Evolutionary conservation across 1,284 basidiomycete species (phyloP).

Genomic region (Puccinia coronata): DNA sequence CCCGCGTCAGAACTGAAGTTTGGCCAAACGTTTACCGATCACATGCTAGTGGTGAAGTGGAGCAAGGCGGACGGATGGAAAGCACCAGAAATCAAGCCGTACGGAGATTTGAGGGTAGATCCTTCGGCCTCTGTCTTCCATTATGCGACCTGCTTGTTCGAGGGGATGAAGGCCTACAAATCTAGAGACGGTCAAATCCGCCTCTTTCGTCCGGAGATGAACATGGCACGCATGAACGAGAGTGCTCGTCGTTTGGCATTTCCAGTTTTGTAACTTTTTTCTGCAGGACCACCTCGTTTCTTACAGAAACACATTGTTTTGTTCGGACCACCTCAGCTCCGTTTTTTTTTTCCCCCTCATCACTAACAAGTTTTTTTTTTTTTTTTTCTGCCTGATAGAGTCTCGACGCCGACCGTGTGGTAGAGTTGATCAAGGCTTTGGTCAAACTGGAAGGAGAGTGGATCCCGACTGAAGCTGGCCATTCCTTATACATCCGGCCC

Average conservation of each 20-base stretch:
- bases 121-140: constrained; percentile 88
- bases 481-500: constrained; percentile 85
- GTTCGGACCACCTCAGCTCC: constrained; percentile 62
- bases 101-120: constrained; percentile 73
- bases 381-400: constrained; percentile 56
- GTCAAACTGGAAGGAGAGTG: constrained; percentile 83
- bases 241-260: constrained; percentile 71
- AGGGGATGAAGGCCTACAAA: constrained; percentile 94
- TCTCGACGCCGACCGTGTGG: constrained; percentile 77
- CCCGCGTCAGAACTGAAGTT: constrained; percentile 62
- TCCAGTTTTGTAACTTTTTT: constrained; percentile 65
- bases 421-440: constrained; percentile 85
- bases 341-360: constrained; percentile 60
- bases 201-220: constrained; percentile 94
- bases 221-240: constrained; percentile 77
- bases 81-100: constrained; percentile 78
- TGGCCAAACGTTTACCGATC: constrained; percentile 72
- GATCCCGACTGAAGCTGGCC: constrained; percentile 85
- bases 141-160: constrained; percentile 85
- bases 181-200: constrained; percentile 75
- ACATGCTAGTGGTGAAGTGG: constrained; percentile 89
- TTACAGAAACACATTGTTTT: neutral
- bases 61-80: constrained; percentile 74
- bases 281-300: constrained; percentile 2
- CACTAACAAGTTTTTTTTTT: constrained; percentile 54